phyloP scores from a whole-genome alignment of 305 asterid genomes.

The Fraxinus ornus region DNA sequence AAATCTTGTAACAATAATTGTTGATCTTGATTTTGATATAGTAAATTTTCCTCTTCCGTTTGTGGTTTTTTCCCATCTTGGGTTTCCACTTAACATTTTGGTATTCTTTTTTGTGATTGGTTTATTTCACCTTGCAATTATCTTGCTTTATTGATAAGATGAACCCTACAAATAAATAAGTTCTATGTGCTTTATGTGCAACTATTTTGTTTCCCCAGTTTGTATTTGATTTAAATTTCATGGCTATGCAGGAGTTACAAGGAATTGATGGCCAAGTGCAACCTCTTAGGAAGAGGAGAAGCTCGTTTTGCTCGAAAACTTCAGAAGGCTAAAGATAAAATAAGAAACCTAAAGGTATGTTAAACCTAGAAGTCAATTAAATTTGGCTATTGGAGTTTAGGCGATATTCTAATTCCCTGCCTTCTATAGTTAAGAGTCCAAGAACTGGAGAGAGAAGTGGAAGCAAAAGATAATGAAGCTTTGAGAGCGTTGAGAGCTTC shows the following conservation, averaged over 20 bases:
- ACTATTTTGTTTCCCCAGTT: constrained; percentile 7
- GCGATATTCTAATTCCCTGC: constrained; percentile 23
- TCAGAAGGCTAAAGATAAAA: constrained; percentile 73
- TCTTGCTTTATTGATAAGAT: no score
- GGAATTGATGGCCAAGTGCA: constrained; percentile 89
- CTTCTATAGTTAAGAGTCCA: constrained; percentile 59
- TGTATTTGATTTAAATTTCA: constrained; percentile 16
- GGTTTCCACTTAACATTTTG: no score
- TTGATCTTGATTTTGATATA: no score
- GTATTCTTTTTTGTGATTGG: no score
- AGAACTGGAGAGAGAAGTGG: constrained; percentile 60
- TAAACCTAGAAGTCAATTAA: constrained; percentile 15
- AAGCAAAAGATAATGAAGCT: constrained; percentile 64
- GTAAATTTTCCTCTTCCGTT: no score
- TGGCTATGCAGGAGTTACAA: constrained; percentile 69
- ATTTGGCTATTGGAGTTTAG: constrained; percentile 16
- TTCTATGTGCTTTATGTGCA: neutral
- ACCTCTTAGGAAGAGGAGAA: constrained; percentile 82
- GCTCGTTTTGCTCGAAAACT: constrained; percentile 65
- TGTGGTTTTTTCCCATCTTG: no score
- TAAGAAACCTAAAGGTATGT: constrained; percentile 67
- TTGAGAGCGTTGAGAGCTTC: constrained; percentile 56
- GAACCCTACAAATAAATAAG: neutral
- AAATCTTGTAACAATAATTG: no score
- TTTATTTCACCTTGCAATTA: no score